Conservation (phyloP, 2,329 filamentous ascomycete species). For the Didymella pomorum region DNA sequence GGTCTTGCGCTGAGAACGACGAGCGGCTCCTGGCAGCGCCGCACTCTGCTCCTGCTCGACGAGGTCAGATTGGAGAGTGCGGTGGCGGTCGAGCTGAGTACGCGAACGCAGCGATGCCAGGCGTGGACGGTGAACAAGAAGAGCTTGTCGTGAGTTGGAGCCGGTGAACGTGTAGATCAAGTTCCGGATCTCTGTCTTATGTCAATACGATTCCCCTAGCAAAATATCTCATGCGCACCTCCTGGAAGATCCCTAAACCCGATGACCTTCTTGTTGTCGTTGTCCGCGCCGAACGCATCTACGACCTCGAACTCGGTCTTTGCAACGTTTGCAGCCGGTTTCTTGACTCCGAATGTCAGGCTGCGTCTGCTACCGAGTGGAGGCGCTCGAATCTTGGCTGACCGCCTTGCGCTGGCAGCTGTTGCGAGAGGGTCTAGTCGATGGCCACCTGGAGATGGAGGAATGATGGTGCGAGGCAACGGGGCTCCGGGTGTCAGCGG, state of each 20-base stretch:
- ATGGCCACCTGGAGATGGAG: background rate
- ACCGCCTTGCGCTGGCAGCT: background rate
- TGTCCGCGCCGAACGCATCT: too few relatives aligned
- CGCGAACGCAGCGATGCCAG: conserved; percentile 34
- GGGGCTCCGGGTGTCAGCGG: background rate
- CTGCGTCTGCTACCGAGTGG: conserved; percentile 2
- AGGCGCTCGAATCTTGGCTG: background rate
- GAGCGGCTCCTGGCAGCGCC: conserved; percentile 10
- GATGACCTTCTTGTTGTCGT: conserved; percentile 11
- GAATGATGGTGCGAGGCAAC: conserved; percentile 1
- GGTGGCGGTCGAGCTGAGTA: conserved; percentile 30
- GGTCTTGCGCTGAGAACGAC: conserved; percentile 5
- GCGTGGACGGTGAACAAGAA: conserved; percentile 38
- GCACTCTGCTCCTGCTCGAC: conserved; percentile 21
- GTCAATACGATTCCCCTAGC: background rate
- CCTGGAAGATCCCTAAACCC: conserved; percentile 35
- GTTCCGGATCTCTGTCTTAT: conserved; percentile 39
- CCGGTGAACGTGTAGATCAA: conserved; percentile 32
- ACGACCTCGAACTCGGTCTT: background rate
- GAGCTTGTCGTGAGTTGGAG: conserved; percentile 27
- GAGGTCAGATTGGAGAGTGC: conserved; percentile 29
- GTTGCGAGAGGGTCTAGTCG: background rate
- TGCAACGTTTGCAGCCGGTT: background rate
- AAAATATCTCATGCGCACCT: conserved; percentile 15
- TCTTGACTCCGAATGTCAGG: background rate